These are phyloP conservation scores for Candida manassasensis DNA, from an alignment of 805 yeast genomes.

Conservation along the genomic window DNA sequence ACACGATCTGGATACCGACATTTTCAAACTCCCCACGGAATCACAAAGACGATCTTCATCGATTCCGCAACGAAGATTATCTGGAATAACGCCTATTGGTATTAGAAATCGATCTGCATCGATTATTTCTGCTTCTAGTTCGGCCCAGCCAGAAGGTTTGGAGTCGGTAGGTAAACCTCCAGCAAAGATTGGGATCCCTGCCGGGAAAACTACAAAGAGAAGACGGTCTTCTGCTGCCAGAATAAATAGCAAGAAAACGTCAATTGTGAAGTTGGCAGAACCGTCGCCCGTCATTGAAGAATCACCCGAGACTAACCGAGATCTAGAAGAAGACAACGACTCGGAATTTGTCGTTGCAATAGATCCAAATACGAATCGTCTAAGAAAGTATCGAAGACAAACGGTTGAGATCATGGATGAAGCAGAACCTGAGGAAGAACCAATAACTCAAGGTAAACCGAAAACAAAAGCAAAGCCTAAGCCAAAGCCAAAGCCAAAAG, in stretches of 20 bases:
- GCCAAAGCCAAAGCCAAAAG: background rate
- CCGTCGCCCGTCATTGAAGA: constrained; percentile 7
- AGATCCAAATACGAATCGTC: constrained; percentile 23
- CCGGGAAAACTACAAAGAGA: constrained; percentile 23
- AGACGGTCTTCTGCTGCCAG: constrained; percentile 23
- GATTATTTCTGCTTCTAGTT: constrained; percentile 18
- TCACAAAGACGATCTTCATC: constrained; percentile 25
- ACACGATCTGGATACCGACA: constrained; percentile 18
- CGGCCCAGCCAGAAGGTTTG: constrained; percentile 8
- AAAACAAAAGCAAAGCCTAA: background rate
- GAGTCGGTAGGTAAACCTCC: constrained; percentile 17
- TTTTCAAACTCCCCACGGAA: constrained; percentile 25
- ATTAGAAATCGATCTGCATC: constrained; percentile 27
- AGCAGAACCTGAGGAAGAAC: no score
- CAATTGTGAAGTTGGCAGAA: constrained; percentile 4
- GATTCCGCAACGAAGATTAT: constrained; percentile 29
- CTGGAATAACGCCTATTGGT: constrained; percentile 27
- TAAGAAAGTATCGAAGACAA: constrained; percentile 25
- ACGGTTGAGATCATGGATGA: background rate
- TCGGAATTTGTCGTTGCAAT: constrained; percentile 28
- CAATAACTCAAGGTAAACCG: background rate
- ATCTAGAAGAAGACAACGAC: constrained; percentile 6
- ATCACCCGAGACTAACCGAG: constrained; percentile 6
- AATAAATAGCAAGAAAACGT: constrained; percentile 9
- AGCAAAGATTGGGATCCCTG: constrained; percentile 36